Percentiles rank a stretch among this genome's conserved stretches.
These are phyloP conservation scores for Oidium heveae DNA, from an alignment of 2,329 filamentous ascomycete genomes.

Conservation along the genomic window DNA sequence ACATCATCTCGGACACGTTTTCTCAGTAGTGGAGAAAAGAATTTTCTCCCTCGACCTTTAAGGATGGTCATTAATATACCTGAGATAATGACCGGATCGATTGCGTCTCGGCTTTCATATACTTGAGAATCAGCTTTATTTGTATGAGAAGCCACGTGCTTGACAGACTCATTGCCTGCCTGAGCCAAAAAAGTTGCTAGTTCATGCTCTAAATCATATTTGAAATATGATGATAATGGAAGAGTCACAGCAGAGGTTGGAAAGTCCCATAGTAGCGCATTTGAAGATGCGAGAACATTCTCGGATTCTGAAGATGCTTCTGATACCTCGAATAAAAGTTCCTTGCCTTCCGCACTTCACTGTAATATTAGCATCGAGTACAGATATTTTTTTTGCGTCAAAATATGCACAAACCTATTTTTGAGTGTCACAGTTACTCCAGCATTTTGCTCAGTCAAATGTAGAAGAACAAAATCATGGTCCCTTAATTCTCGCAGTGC, in stretches of 20 bases:
- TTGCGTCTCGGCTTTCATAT: conserved; percentile 30
- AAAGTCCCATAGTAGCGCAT: conserved; percentile 31
- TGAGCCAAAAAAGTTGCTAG: conserved; percentile 29
- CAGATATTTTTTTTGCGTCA: no score
- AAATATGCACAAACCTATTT: conserved; percentile 11
- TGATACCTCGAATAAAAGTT: conserved; percentile 30
- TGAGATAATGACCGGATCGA: conserved; percentile 29
- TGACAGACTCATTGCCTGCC: conserved; percentile 25
- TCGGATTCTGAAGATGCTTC: conserved; percentile 29
- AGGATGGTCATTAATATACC: conserved; percentile 34
- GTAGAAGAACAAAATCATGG: conserved; percentile 15
- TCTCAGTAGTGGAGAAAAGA: conserved; percentile 17
- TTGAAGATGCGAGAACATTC: conserved; percentile 22
- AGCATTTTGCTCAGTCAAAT: conserved; percentile 22
- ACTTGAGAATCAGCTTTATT: conserved; percentile 24
- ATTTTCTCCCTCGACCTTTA: conserved; percentile 22
- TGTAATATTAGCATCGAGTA: conserved; percentile 1
- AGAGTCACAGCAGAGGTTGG: conserved; percentile 26
- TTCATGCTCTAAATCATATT: conserved; percentile 20
- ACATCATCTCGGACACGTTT: conserved; percentile 42
- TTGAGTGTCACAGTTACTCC: conserved; percentile 18
- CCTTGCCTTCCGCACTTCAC: conserved; percentile 6
- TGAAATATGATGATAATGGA: conserved; percentile 16
- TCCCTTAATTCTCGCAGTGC: neutral
- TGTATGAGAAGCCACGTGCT: conserved; percentile 24